phyloP scores from a whole-genome alignment of 2,329 filamentous ascomycete genomes.

The Pseudocercospora fuligena region DNA sequence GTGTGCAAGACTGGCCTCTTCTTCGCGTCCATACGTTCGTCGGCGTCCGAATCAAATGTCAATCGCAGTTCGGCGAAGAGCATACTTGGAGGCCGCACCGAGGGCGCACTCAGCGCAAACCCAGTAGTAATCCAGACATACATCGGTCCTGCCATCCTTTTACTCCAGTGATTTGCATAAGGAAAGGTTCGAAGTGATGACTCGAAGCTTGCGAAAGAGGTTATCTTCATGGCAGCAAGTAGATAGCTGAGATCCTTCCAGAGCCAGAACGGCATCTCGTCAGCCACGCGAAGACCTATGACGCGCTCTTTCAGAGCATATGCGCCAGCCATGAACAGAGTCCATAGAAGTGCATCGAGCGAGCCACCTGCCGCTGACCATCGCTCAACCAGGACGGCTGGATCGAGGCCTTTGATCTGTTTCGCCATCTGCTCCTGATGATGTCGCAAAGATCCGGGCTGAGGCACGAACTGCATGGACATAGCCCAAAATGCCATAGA shows the following conservation, averaged over 20 bases:
- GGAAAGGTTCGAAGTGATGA: neutral
- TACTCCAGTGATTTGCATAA: conserved; percentile 10
- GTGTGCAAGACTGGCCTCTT: neutral
- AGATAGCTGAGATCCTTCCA: conserved; percentile 1
- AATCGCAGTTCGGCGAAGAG: conserved; percentile 7
- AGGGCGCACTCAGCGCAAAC: neutral
- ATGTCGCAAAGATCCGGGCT: conserved; percentile 5
- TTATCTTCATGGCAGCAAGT: neutral
- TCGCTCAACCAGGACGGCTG: neutral
- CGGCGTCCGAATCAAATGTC: conserved; percentile 3
- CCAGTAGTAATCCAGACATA: conserved; percentile 10
- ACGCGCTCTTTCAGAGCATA: neutral
- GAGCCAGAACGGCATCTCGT: conserved; percentile 6
- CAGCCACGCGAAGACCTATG: neutral
- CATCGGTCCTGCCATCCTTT: neutral
- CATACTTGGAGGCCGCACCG: neutral
- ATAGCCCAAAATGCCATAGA: neutral
- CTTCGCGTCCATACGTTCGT: neutral
- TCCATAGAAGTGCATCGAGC: conserved; percentile 4
- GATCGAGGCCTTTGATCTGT: neutral
- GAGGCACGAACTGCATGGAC: conserved; percentile 6
- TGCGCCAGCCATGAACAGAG: neutral
- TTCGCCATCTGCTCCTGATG: neutral
- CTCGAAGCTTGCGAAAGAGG: neutral
- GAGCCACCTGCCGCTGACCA: neutral